A percentile compares a stretch with the other conserved stretches of the same genome.
Conservation (phyloP, 805 yeast genomes). For the Starmerella apicola region DNA sequence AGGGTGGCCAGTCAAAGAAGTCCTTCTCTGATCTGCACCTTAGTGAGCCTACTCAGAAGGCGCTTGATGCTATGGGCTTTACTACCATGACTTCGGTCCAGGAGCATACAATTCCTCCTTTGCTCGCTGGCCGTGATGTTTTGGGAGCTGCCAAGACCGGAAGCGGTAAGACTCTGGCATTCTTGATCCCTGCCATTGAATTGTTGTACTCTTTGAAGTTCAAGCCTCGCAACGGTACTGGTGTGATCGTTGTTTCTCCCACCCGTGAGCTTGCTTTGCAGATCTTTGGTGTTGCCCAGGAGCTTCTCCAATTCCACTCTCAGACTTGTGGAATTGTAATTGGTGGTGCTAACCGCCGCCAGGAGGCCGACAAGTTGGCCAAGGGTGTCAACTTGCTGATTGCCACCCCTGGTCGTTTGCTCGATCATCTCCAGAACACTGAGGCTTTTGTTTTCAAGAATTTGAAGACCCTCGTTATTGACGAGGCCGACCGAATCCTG, state of each 20-base stretch:
- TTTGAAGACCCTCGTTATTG: conserved; percentile 84
- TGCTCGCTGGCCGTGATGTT: conserved; percentile 92
- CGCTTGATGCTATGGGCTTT: conserved; percentile 83
- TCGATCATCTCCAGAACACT: conserved; percentile 95
- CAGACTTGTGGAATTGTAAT: conserved; percentile 95
- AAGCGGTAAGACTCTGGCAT: conserved; percentile 94
- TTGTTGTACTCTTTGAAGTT: conserved; percentile 77
- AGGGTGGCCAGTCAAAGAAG: conserved; percentile 18
- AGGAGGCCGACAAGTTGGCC: conserved; percentile 85
- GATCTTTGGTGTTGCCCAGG: conserved; percentile 95
- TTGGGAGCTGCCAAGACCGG: conserved; percentile 99
- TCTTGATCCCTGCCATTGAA: conserved; percentile 90
- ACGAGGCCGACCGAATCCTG: conserved; percentile 95
- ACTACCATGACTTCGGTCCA: conserved; percentile 87
- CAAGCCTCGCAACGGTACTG: conserved; percentile 97
- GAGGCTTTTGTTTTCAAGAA: conserved; percentile 88
- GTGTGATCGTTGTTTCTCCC: conserved; percentile 90
- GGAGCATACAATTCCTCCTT: conserved; percentile 90
- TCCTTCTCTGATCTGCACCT: conserved; percentile 45
- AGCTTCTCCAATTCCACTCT: conserved; percentile 75
- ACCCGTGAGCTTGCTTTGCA: conserved; percentile 96
- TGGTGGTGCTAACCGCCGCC: conserved; percentile 97
- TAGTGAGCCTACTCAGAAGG: conserved; percentile 70
- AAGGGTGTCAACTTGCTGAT: conserved; percentile 89
- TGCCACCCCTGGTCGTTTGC: conserved; percentile 95